Conservation (phyloP, 2,329 filamentous ascomycete species). For the Metarhizium rileyi region DNA sequence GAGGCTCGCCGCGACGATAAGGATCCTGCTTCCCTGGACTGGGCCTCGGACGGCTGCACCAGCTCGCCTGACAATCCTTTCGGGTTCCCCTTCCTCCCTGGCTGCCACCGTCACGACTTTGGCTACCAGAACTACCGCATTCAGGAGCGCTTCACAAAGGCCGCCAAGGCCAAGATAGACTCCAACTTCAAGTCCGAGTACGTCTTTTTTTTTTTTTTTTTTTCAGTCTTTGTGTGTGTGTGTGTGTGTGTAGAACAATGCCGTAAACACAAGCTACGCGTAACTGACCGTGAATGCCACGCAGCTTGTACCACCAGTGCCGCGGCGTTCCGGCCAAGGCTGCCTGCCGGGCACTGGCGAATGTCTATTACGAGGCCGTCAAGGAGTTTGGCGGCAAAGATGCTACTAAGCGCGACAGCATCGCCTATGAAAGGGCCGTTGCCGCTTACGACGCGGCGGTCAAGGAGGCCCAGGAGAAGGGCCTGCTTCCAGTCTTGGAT, state of each 20-base stretch:
- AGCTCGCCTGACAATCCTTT: slow-evolving; percentile 33
- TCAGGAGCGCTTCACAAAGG: slow-evolving; percentile 36
- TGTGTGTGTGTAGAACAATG: too few species aligned
- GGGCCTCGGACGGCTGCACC: slow-evolving; percentile 33
- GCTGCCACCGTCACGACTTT: slow-evolving; percentile 47
- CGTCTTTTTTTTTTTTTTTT: slow-evolving; percentile 8
- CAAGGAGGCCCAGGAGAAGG: slow-evolving; percentile 23
- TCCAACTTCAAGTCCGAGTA: slow-evolving; percentile 38
- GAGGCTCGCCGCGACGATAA: slow-evolving; percentile 26
- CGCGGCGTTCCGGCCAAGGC: slow-evolving; percentile 7
- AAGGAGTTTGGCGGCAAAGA: slow-evolving; percentile 24
- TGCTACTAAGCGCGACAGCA: slow-evolving; percentile 19
- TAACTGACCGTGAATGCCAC: neutral
- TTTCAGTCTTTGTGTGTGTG: too few species aligned
- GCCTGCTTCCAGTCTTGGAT: slow-evolving; percentile 17
- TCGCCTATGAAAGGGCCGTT: slow-evolving; percentile 25
- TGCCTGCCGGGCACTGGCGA: slow-evolving; percentile 25
- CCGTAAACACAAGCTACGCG: neutral
- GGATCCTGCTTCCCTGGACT: slow-evolving; percentile 29
- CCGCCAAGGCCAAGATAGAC: slow-evolving; percentile 35
- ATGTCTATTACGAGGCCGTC: slow-evolving; percentile 32
- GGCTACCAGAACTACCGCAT: slow-evolving; percentile 43
- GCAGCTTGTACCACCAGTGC: slow-evolving; percentile 29
- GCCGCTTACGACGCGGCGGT: slow-evolving; percentile 25
- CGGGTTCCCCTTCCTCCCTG: slow-evolving; percentile 32